Evolutionary conservation across 345 rosid species (phyloP).

Genomic region (Nasturtium officinale): DNA sequence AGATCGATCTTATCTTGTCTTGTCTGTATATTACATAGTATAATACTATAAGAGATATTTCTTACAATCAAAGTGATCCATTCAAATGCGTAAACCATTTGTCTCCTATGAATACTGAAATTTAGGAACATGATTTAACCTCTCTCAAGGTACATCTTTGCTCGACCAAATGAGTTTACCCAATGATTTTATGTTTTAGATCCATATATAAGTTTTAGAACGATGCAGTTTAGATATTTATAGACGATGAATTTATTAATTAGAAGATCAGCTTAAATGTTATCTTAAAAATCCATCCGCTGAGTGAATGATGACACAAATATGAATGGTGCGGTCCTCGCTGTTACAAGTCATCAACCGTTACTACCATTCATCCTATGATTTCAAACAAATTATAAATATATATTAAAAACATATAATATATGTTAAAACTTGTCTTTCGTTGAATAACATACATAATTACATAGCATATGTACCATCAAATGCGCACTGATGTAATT

Average conservation of each 20-base stretch:
- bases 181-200: background rate
- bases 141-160: background rate
- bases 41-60: slow-evolving; percentile 6
- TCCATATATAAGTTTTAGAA: background rate
- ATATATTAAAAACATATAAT: background rate
- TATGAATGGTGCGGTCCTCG: background rate
- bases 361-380: background rate
- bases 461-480: background rate
- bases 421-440: background rate
- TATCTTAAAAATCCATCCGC: background rate
- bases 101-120: background rate
- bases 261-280: no score
- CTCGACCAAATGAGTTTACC: slow-evolving; percentile 2
- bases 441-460: background rate
- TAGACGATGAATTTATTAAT: no score
- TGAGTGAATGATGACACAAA: background rate
- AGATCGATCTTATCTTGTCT: slow-evolving; percentile 28
- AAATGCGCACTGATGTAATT: background rate
- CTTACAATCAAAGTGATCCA: slow-evolving; percentile 4
- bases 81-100: background rate
- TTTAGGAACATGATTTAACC: slow-evolving; percentile 5
- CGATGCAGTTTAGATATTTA: background rate
- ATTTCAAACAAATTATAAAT: no score
- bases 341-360: background rate
- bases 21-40: slow-evolving; percentile 22